These are phyloP conservation scores for Kwoniella heveanensis DNA, from an alignment of 768 basidiomycete species.

Conservation along the genomic window DNA sequence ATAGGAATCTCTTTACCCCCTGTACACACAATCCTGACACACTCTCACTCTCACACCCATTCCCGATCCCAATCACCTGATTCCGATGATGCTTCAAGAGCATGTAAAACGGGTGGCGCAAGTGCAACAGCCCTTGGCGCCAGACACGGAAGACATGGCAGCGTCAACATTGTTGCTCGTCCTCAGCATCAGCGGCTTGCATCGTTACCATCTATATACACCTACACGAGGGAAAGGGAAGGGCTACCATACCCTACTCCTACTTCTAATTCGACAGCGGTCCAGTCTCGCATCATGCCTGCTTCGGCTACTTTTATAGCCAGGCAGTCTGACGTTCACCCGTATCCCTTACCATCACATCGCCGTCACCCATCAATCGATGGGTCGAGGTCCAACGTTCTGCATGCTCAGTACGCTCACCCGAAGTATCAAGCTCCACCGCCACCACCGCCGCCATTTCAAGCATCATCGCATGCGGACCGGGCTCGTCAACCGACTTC, in stretches of 20 bases:
- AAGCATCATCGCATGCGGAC: too few relatives aligned
- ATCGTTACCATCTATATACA: conserved; percentile 2
- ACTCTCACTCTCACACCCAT: not conserved
- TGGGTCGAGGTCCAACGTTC: not conserved
- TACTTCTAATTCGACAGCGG: too few relatives aligned
- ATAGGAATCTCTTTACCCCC: not conserved
- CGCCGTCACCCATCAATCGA: conserved; percentile 4
- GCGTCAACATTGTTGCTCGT: not conserved
- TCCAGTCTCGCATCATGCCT: conserved; percentile 2
- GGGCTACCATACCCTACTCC: conserved; percentile 15
- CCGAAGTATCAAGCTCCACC: conserved; percentile 7
- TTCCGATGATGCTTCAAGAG: too few relatives aligned
- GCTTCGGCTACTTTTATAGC: not conserved
- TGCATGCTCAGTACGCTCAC: conserved; percentile 2
- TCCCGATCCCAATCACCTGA: not conserved
- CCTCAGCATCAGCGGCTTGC: conserved; percentile 6
- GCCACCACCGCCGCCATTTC: conserved; percentile 5
- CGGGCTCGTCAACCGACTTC: not conserved
- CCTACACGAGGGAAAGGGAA: not conserved
- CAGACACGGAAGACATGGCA: not conserved
- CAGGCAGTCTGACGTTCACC: conserved; percentile 1
- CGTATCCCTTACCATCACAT: not conserved
- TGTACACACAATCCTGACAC: not conserved
- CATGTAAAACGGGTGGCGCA: too few relatives aligned
- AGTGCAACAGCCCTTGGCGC: too few relatives aligned